Percentiles rank a stretch among this genome's conserved stretches.
phyloP scores from a whole-genome alignment of 306 rosid genomes.

The Lathyrus aphaca region DNA sequence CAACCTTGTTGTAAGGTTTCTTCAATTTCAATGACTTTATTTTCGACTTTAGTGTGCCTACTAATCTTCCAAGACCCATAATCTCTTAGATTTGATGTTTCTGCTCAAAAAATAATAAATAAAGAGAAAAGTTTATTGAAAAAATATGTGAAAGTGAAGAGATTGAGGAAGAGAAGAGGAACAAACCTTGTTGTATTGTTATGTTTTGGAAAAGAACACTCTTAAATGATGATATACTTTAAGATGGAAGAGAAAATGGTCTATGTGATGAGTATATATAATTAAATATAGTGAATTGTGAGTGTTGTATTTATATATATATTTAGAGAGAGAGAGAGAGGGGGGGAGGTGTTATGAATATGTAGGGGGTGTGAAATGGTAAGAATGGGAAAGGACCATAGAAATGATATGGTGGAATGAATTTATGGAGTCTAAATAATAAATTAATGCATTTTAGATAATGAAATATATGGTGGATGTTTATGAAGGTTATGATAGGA shows the following conservation, averaged over 20 bases:
- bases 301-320: too few species aligned
- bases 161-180: not conserved
- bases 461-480: conserved; percentile 4
- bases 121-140: not conserved
- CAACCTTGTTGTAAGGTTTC: conserved; percentile 81
- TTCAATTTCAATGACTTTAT: conserved; percentile 69
- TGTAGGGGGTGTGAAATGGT: conserved; percentile 15
- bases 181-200: conserved; percentile 35
- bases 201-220: conserved; percentile 25
- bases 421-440: not conserved
- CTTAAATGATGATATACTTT: not conserved
- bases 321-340: too few species aligned
- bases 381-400: conserved; percentile 29
- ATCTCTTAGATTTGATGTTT: conserved; percentile 31
- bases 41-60: conserved; percentile 70
- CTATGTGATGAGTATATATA: not conserved
- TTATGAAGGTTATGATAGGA: not conserved
- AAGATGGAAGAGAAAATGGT: not conserved
- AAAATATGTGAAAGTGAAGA: not conserved
- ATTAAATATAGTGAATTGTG: not conserved
- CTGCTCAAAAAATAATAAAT: conserved; percentile 19
- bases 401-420: conserved; percentile 16
- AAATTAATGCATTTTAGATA: not conserved
- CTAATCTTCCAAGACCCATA: conserved; percentile 65
- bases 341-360: not conserved